phyloP scores from a whole-genome alignment of 176 grass and related monocot species.

The Phragmites australis region DNA sequence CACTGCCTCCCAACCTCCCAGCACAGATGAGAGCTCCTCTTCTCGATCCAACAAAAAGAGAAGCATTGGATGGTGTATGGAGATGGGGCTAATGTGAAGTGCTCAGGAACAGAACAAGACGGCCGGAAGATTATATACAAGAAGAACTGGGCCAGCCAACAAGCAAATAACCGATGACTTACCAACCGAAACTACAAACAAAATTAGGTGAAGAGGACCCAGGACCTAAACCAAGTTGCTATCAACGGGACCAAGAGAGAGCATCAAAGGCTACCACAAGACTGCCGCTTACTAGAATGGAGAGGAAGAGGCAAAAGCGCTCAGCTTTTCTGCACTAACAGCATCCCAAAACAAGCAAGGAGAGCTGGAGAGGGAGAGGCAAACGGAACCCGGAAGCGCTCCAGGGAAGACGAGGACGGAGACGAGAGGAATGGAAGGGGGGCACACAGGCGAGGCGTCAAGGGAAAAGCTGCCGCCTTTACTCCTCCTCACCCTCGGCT shows the following conservation, averaged over 20 bases:
- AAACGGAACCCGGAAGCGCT: neutral
- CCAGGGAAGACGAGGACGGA: slow-evolving; percentile 6
- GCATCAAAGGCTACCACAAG: slow-evolving; percentile 36
- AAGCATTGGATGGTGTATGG: neutral
- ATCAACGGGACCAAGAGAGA: slow-evolving; percentile 1
- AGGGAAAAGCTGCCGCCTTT: slow-evolving; percentile 10
- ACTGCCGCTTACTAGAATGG: neutral
- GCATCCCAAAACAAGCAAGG: neutral
- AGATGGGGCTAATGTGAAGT: slow-evolving; percentile 1
- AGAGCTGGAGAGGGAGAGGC: neutral
- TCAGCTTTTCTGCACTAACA: slow-evolving; percentile 33
- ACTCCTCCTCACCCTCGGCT: slow-evolving; percentile 1
- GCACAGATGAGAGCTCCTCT: slow-evolving; percentile 4
- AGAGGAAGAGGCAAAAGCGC: slow-evolving; percentile 34
- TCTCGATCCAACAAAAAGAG: neutral
- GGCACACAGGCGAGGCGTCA: neutral
- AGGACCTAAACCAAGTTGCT: slow-evolving; percentile 6
- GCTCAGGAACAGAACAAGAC: slow-evolving; percentile 9
- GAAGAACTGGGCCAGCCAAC: slow-evolving; percentile 4
- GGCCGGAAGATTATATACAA: slow-evolving; percentile 23
- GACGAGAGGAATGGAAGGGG: neutral
- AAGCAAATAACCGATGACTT: slow-evolving; percentile 17
- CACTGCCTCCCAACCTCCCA: slow-evolving; percentile 27
- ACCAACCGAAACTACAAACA: slow-evolving; percentile 54
- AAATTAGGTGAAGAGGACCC: slow-evolving; percentile 52